These are phyloP conservation scores for Diaporthe ampelina DNA, from an alignment of 2,329 filamentous ascomycete species.

Conservation along the genomic window DNA sequence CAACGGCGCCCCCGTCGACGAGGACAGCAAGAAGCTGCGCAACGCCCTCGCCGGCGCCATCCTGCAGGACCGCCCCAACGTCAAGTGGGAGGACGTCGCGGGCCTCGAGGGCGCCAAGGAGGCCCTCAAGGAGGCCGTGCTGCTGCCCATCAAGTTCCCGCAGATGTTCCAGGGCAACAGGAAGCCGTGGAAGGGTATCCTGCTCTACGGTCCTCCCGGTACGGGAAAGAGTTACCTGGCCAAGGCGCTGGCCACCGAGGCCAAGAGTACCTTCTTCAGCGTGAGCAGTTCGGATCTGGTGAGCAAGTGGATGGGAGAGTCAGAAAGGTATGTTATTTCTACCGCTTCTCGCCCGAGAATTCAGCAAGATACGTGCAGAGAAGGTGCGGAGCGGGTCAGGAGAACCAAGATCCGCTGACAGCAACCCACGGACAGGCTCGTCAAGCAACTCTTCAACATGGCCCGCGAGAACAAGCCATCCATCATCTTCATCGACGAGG, in stretches of 20 bases:
- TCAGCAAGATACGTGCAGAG: neutral
- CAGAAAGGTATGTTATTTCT: conserved; percentile 78
- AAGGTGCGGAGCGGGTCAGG: too few relatives aligned
- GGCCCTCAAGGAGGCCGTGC: conserved; percentile 96
- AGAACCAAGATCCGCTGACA: conserved; percentile 1
- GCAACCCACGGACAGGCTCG: conserved; percentile 73
- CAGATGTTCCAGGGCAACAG: conserved; percentile 96
- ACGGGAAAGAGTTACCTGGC: conserved; percentile 98
- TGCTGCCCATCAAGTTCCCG: conserved; percentile 98
- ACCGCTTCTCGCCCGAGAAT: too few relatives aligned
- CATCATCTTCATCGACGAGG: conserved; percentile 99
- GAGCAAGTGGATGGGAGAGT: conserved; percentile 99
- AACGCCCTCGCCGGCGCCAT: conserved; percentile 93
- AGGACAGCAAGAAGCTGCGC: conserved; percentile 95
- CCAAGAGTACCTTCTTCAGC: conserved; percentile 99
- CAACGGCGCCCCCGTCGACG: conserved; percentile 78
- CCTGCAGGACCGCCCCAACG: conserved; percentile 93
- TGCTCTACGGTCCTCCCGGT: conserved; percentile 95
- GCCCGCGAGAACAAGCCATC: conserved; percentile 97
- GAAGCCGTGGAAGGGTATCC: conserved; percentile 97
- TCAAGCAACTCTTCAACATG: conserved; percentile 98
- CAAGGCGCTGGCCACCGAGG: conserved; percentile 97
- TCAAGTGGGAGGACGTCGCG: conserved; percentile 98
- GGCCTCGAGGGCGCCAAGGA: conserved; percentile 96
- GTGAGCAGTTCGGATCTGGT: conserved; percentile 97